Evolutionary conservation across 441 rosid genomes (phyloP).

Genomic region (Pelargonium exstipulatum): DNA sequence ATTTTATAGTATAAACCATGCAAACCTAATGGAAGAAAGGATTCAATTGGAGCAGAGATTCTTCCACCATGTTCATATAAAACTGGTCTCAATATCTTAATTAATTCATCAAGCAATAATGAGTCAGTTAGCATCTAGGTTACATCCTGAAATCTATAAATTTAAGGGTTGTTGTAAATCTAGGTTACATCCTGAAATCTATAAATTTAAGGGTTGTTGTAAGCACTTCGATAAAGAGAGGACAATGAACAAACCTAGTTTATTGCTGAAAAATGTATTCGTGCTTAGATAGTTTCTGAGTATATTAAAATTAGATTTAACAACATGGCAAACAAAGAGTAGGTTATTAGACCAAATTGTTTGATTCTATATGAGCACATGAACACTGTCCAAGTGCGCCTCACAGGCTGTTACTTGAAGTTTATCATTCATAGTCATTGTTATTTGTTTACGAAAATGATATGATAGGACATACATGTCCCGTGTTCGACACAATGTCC

Average conservation of each 20-base stretch:
- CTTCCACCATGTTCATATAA: background rate
- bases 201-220: background rate
- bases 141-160: background rate
- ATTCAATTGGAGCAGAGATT: background rate
- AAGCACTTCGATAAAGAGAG: background rate
- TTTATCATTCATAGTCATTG: too few relatives aligned
- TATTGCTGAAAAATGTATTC: background rate
- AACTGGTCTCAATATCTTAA: background rate
- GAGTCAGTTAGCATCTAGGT: background rate
- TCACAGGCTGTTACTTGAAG: too few relatives aligned
- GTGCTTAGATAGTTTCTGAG: too few relatives aligned
- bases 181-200: background rate
- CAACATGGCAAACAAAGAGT: too few relatives aligned
- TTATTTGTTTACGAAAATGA: too few relatives aligned
- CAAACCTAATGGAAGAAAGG: background rate
- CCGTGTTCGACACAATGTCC: too few relatives aligned
- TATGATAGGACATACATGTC: too few relatives aligned
- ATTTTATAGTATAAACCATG: background rate
- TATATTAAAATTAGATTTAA: too few relatives aligned
- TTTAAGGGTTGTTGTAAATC: background rate
- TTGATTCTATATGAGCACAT: too few relatives aligned
- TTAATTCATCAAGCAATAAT: constrained; percentile 3
- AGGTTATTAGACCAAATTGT: too few relatives aligned
- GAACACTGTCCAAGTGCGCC: too few relatives aligned
- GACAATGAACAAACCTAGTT: background rate